These are phyloP conservation scores for Aspergillus piperis DNA, from an alignment of 2,329 filamentous ascomycete species.

Conservation along the genomic window DNA sequence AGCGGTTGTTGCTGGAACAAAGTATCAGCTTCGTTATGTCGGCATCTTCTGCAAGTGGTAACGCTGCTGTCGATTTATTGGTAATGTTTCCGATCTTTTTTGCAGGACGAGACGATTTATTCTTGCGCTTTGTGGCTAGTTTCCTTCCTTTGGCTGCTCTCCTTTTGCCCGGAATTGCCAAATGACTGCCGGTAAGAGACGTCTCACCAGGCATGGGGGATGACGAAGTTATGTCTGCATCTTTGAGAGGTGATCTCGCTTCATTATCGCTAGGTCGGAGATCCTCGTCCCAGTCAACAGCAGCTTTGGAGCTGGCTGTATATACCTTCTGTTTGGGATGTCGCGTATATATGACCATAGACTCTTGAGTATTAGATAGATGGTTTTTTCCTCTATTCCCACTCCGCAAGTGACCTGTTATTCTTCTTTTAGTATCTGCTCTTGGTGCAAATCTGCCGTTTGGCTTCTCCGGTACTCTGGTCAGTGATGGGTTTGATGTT, in stretches of 20 bases:
- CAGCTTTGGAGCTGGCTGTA: slow-evolving; percentile 15
- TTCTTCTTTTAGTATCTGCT: not conserved
- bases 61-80: not conserved
- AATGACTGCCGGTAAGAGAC: not conserved
- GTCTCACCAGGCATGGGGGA: slow-evolving; percentile 15
- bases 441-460: not conserved
- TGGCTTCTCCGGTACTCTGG: not conserved
- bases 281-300: slow-evolving; percentile 36
- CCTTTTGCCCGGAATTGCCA: not conserved
- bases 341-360: slow-evolving; percentile 18
- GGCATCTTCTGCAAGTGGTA: not conserved
- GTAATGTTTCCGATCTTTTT: not conserved
- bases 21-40: not conserved
- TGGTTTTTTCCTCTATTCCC: not conserved
- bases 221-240: slow-evolving; percentile 15
- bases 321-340: slow-evolving; percentile 22
- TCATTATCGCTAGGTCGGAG: slow-evolving; percentile 29
- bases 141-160: slow-evolving; percentile 1
- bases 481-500: not conserved
- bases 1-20: not conserved
- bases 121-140: not conserved
- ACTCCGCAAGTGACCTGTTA: not conserved
- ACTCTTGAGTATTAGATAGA: slow-evolving; percentile 21
- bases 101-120: not conserved
- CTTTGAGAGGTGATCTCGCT: not conserved